Evolutionary conservation across 305 asterid genomes (phyloP), one percentile per base, ranked within the genome.

Genomic region (Euphrasia arctica): DNA sequence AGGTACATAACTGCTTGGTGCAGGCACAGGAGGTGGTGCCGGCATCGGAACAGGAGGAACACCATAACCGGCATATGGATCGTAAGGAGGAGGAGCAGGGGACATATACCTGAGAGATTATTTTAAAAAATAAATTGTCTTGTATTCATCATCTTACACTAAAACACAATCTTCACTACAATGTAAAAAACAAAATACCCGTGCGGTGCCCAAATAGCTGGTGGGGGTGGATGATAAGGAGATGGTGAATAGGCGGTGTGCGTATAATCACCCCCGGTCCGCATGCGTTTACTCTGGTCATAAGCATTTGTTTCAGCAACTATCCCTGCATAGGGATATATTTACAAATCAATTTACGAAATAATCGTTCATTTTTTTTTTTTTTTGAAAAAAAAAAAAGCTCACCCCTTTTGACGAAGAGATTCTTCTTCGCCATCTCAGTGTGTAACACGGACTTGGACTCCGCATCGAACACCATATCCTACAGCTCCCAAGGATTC

Each of bases 351-450:
- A 18, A 18, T 18, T 18, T 18, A 18, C 22, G 22, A 18, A 18
- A 18, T 18, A 18, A 18, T 18, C 22, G 22, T 18, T 18, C 22
- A 18, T 18, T 18, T 18, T 18, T 18, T 18, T 18, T 18, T 18
- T 18, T 18, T 18, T 18, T 18, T 18, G 22, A 18, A 18, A 62
- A 59, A 54, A 5, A 54, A 47, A 8, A 9, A 62, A 68, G 32
- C 74, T 80, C 80, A 90, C 96, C 97, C 73, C 96, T 85, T 80
- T 94, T 90, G 54, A 93, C 93, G 62, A 93, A 93, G 34, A 93
- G 95, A 75, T 90, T 93, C 85, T 90, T 90, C 86, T 90, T 90
- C 5, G 97, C 99, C 99, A 93, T 93, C 94, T 90, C 97, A 31
- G 95, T 83, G 69, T 93, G 99, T 86, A 93, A 72, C 29, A 94